A percentile compares a stretch with the other conserved stretches of the same genome.
phyloP scores from a whole-genome alignment of 495 filamentous ascomycete species.

The Annulohypoxylon maeteangense region DNA sequence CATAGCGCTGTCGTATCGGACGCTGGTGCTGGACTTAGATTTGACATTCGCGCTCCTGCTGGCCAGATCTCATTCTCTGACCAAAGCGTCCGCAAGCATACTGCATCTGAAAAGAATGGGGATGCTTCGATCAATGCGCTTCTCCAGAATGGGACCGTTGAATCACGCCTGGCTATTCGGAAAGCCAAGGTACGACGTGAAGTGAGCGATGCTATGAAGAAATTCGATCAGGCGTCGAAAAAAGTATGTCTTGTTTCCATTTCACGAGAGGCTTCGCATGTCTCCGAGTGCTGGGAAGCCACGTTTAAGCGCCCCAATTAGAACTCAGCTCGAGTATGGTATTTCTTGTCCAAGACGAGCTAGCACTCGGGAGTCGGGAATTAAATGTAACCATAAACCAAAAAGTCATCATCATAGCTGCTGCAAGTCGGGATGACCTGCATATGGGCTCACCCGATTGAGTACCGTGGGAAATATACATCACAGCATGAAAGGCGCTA shows the following conservation, averaged over 20 bases:
- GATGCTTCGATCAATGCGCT: constrained; percentile 19
- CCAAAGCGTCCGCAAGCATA: not conserved
- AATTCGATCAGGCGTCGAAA: not conserved
- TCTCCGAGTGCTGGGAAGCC: not conserved
- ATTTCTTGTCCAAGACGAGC: too few relatives aligned
- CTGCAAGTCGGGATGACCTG: too few relatives aligned
- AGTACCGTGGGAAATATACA: too few relatives aligned
- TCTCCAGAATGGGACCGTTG: not conserved
- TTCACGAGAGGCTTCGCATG: too few relatives aligned
- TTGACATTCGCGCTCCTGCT: not conserved
- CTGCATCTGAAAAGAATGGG: not conserved
- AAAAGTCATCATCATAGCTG: not conserved
- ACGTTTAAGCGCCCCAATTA: not conserved
- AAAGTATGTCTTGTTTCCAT: constrained; percentile 13
- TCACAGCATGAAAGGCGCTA: too few relatives aligned
- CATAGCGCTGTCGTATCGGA: not conserved
- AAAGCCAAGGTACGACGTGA: constrained; percentile 4
- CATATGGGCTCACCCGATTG: too few relatives aligned
- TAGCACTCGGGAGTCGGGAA: too few relatives aligned
- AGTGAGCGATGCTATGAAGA: constrained; percentile 7
- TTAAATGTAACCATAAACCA: not conserved
- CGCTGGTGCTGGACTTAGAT: too few relatives aligned
- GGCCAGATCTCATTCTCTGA: not conserved
- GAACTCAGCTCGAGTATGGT: not conserved
- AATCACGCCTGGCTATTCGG: not conserved